phyloP scores from a whole-genome alignment of 306 rosid genomes.

The Pyrus pyrifolia region DNA sequence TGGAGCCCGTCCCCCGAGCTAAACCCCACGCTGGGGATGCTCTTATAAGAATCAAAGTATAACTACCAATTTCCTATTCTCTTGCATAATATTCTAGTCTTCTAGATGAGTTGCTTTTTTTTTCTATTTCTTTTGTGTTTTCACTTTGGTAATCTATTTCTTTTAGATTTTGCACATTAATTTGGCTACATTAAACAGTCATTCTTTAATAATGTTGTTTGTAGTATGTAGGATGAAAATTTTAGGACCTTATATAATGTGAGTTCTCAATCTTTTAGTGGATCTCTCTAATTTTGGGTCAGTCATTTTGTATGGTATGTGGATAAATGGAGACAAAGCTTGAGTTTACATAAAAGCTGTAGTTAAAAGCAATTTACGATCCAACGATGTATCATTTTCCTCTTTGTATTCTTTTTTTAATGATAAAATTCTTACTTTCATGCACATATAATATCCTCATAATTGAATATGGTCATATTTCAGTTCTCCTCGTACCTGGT shows the following conservation, averaged over 20 bases:
- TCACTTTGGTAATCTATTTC: background rate
- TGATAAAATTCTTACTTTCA: background rate
- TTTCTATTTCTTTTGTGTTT: background rate
- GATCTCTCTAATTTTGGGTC: background rate
- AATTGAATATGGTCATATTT: conserved; percentile 3
- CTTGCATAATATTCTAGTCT: background rate
- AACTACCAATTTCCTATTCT: background rate
- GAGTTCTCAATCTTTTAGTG: background rate
- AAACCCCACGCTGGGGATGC: too few relatives aligned
- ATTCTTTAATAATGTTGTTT: background rate
- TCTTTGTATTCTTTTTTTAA: background rate
- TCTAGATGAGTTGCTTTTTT: background rate
- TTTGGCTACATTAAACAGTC: too few relatives aligned
- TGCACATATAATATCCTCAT: background rate
- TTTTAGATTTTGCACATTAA: background rate
- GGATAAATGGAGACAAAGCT: background rate
- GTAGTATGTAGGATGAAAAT: background rate
- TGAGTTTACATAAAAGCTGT: background rate
- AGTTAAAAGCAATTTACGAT: background rate
- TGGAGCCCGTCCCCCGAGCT: too few relatives aligned
- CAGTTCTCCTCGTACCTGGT: conserved; percentile 93
- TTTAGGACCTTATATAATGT: background rate
- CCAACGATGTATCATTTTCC: background rate
- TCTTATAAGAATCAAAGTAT: background rate
- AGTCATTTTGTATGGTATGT: background rate